phyloP scores from a whole-genome alignment of 2,329 filamentous ascomycete species.

The Periconia macrospinosa region DNA sequence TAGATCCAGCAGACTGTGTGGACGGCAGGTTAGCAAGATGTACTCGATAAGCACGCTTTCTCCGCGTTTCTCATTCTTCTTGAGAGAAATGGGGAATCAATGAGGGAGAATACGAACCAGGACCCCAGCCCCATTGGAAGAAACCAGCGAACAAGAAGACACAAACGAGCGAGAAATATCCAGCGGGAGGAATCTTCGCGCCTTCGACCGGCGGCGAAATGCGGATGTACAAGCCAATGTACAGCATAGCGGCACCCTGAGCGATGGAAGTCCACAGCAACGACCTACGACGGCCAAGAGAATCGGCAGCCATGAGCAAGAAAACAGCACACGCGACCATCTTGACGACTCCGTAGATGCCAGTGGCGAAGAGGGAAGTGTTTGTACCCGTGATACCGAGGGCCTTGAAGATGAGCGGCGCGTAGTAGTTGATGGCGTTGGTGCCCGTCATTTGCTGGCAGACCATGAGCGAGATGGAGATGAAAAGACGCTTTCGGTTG shows the following conservation, averaged over 20 bases:
- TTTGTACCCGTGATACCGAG: constrained; percentile 62
- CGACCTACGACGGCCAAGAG: constrained; percentile 65
- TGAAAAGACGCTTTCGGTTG: constrained; percentile 64
- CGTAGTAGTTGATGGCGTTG: constrained; percentile 62
- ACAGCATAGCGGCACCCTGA: constrained; percentile 66
- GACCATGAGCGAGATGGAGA: constrained; percentile 66
- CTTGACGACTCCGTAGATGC: constrained; percentile 74
- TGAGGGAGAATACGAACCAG: constrained; percentile 23
- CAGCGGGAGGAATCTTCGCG: constrained; percentile 62
- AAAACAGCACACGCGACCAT: constrained; percentile 65
- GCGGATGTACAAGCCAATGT: constrained; percentile 71
- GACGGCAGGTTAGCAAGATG: no score
- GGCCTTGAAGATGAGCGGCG: constrained; percentile 68
- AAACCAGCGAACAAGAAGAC: constrained; percentile 73
- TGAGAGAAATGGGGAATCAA: no score
- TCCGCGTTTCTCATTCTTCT: no score
- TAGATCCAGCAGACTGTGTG: constrained; percentile 69
- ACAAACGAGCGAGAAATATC: constrained; percentile 70
- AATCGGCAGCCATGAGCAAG: constrained; percentile 69
- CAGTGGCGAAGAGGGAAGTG: constrained; percentile 69
- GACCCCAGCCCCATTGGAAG: constrained; percentile 66
- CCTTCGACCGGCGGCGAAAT: constrained; percentile 60
- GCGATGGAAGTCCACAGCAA: constrained; percentile 67
- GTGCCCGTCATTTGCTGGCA: constrained; percentile 73
- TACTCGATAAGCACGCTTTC: no score